These are phyloP conservation scores for Leucosporidium scottii DNA, from an alignment of 768 basidiomycete genomes.

Conservation along the genomic window DNA sequence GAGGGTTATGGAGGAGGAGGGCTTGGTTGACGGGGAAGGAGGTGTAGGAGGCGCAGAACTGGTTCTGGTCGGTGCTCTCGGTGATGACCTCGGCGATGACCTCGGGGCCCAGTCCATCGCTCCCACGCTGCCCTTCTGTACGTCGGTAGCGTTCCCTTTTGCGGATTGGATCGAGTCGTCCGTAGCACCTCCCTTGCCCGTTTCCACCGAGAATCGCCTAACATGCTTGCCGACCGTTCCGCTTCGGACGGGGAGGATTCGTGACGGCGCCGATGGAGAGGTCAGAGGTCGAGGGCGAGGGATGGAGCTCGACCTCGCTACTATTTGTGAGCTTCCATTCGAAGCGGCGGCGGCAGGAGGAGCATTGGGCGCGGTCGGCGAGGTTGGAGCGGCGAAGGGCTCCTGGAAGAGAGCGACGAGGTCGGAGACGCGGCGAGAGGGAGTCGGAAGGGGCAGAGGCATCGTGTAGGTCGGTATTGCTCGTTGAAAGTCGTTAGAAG, in stretches of 20 bases:
- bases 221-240: too few relatives aligned
- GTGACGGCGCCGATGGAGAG: too few relatives aligned
- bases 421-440: background rate
- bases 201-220: background rate
- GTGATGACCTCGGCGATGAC: background rate
- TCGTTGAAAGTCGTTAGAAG: background rate
- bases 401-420: conserved; percentile 1
- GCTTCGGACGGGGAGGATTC: too few relatives aligned
- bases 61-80: background rate
- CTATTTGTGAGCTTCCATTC: too few relatives aligned
- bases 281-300: too few relatives aligned
- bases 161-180: background rate
- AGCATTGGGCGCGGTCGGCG: background rate
- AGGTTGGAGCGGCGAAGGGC: background rate
- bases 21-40: background rate
- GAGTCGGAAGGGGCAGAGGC: background rate
- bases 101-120: background rate
- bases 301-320: too few relatives aligned
- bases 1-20: background rate
- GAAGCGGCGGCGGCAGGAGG: background rate
- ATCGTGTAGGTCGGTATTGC: background rate
- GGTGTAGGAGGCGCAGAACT: background rate
- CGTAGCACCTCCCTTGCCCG: background rate
- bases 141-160: background rate
- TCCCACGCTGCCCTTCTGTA: background rate